Conservation (phyloP, 1,139 yeast species). For the Taphrina deformans region DNA sequence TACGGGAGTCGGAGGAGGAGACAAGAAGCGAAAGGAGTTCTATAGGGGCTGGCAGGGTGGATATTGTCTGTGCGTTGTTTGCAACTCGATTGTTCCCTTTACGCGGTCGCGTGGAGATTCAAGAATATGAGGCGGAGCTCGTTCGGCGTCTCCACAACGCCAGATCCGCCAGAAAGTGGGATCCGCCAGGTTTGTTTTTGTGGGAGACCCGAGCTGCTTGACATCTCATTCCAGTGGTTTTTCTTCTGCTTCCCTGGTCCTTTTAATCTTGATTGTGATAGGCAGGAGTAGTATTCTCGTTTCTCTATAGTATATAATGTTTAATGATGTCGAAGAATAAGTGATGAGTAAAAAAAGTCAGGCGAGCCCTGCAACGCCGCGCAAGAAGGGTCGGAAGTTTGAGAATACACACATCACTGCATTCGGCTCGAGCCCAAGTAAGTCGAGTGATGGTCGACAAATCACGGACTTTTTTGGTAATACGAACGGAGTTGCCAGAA, state of each 20-base stretch:
- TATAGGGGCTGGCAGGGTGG: not conserved
- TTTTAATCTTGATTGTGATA: too few relatives aligned
- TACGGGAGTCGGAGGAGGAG: not conserved
- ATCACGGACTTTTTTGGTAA: constrained; percentile 19
- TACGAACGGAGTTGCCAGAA: not conserved
- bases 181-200: not conserved
- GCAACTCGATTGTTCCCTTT: not conserved
- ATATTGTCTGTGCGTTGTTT: not conserved
- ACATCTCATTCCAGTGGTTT: not conserved
- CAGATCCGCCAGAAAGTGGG: not conserved
- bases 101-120: not conserved
- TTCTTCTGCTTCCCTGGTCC: not conserved
- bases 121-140: not conserved
- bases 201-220: too few relatives aligned
- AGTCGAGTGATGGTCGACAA: not conserved
- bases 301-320: too few relatives aligned
- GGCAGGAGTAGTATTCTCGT: too few relatives aligned
- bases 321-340: not conserved
- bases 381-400: constrained; percentile 20
- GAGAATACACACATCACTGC: constrained; percentile 20
- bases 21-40: not conserved
- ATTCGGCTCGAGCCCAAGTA: constrained; percentile 7
- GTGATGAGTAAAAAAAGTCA: constrained; percentile 9
- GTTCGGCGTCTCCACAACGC: not conserved
- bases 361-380: constrained; percentile 18